Evolutionary conservation across 2,329 filamentous ascomycete genomes (phyloP).

Genomic region (Corniculantispora saksenae): DNA sequence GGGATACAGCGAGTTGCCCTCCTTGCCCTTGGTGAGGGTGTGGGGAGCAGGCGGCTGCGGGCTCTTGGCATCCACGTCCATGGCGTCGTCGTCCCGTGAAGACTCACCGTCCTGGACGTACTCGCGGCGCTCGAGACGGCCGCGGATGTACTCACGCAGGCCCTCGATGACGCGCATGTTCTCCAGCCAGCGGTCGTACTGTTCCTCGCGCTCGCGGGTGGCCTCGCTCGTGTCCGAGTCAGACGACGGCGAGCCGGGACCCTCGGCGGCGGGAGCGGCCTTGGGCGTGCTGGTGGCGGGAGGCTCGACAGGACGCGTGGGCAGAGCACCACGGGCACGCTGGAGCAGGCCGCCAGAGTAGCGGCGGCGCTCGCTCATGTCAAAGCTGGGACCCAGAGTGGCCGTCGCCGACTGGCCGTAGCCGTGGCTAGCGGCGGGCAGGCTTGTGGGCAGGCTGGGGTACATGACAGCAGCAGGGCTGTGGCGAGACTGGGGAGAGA

Average conservation of each 20-base stretch:
- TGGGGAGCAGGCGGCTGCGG: constrained; percentile 26
- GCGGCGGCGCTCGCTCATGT: constrained; percentile 62
- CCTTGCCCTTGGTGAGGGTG: constrained; percentile 29
- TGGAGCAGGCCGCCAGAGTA: constrained; percentile 70
- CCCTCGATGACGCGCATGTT: constrained; percentile 66
- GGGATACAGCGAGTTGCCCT: constrained; percentile 39
- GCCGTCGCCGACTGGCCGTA: constrained; percentile 71
- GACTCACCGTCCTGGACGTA: constrained; percentile 42
- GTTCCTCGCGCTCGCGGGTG: constrained; percentile 59
- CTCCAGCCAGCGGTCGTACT: constrained; percentile 65
- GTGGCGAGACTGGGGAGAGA: constrained; percentile 63
- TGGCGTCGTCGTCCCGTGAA: constrained; percentile 31
- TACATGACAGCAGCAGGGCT: constrained; percentile 67
- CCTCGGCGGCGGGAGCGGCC: constrained; percentile 37
- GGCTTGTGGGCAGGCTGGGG: constrained; percentile 60
- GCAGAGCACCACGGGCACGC: constrained; percentile 50
- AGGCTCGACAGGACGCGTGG: constrained; percentile 34
- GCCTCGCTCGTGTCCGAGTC: constrained; percentile 52
- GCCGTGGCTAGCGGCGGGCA: constrained; percentile 67
- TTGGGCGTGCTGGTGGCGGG: constrained; percentile 46
- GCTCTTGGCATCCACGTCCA: constrained; percentile 40
- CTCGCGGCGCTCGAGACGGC: constrained; percentile 58
- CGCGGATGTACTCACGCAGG: constrained; percentile 58
- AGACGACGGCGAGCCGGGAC: constrained; percentile 55
- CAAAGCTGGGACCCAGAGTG: constrained; percentile 68